Evolutionary conservation across 345 rosid genomes (phyloP), one percentile per base, ranked within the genome.

Genomic region (Cardiospermum halicacabum): DNA sequence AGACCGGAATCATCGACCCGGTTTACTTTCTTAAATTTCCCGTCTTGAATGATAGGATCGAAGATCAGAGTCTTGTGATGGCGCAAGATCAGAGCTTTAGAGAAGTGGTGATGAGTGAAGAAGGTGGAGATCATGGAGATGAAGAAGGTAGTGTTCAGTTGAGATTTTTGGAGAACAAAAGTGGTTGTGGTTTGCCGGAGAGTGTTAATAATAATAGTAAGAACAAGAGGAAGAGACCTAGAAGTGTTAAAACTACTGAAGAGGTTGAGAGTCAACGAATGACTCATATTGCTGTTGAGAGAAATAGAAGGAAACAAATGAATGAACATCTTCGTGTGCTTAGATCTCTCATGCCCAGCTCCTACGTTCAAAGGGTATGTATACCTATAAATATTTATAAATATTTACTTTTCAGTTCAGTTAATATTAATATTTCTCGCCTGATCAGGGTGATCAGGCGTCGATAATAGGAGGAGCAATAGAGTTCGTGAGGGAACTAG

Each of bases 401-500:
- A n/a, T n/a, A 43, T 49, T 49, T 22, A 18, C 21, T 48, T 48
- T 34, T 34, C 10, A 11, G 39, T 34, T 34, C 39, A n/a, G n/a
- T n/a, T n/a, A n/a, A n/a, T n/a, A n/a, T n/a, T n/a, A n/a, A n/a
- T n/a, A n/a, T n/a, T n/a, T n/a, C n/a, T n/a, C n/a, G n/a, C n/a
- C 18, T 24, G 32, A 65, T 8, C 67, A 91, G 97, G 97, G 96
- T 71, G 99, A 94, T 70, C 97, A 91, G 83, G 97, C 97, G 1
- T 94, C 99, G 1, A 91, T 94, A n/a, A 87, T 94, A 12, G 99
- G 99, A 3, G 99, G 99, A 31, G 99, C 91, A 7, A 91, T 94
- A 11, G 97, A 91, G 72, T 94, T 89, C 56, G 96, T 94, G 67
- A 87, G 91, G 64, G 99, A 94, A 67, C 71, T 94, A 15, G 99